Evolutionary conservation across 1,139 yeast genomes (phyloP).

Genomic region (Fermentozyma sake): DNA sequence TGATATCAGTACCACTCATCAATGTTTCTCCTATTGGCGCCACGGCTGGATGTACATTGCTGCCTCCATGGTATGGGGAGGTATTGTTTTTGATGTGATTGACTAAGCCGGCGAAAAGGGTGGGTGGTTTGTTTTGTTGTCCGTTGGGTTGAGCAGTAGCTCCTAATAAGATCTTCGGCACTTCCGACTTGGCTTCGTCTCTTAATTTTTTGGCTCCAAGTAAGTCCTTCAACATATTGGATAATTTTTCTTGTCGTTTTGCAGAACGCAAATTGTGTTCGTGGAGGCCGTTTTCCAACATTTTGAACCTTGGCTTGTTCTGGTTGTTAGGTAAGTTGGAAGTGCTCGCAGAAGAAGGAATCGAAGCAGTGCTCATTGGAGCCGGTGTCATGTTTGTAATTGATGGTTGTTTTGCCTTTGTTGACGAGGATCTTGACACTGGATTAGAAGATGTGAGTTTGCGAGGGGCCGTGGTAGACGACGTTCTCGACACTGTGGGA

Average conservation of each 20-base stretch:
- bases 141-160: constrained; percentile 5
- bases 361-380: constrained; percentile 2
- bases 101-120: constrained; percentile 79
- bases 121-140: constrained; percentile 51
- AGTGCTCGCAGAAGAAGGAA: constrained; percentile 8
- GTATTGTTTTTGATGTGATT: constrained; percentile 50
- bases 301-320: constrained; percentile 42
- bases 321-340: constrained; percentile 3
- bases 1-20: constrained; percentile 1
- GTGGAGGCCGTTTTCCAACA: constrained; percentile 66
- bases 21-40: not conserved
- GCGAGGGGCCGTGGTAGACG: constrained; percentile 10
- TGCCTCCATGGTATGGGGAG: constrained; percentile 20
- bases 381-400: too few relatives aligned
- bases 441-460: constrained; percentile 8
- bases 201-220: constrained; percentile 77
- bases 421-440: constrained; percentile 10
- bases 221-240: constrained; percentile 81
- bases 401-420: constrained; percentile 7
- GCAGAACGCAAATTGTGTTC: constrained; percentile 75
- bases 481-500: constrained; percentile 13
- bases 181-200: constrained; percentile 78
- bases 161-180: constrained; percentile 53
- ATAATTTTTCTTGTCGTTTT: constrained; percentile 81
- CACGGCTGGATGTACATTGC: constrained; percentile 1